Evolutionary conservation across 2,329 filamentous ascomycete genomes (phyloP).

Genomic region (Xylariaceae sp.): DNA sequence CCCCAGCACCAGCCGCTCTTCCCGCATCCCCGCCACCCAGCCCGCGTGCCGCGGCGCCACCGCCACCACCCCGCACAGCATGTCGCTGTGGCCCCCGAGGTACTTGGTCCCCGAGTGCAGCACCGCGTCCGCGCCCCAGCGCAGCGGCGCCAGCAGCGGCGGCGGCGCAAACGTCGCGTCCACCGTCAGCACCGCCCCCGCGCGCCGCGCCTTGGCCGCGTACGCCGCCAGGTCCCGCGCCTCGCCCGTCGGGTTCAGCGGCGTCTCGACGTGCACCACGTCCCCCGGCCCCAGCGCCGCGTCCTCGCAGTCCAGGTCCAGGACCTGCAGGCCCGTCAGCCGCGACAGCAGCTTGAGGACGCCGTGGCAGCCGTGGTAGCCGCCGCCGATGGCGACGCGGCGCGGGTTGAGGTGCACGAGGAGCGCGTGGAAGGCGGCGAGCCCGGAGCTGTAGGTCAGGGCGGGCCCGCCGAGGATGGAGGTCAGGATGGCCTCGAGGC

Average conservation of each 20-base stretch:
- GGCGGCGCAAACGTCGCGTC: conserved; percentile 94
- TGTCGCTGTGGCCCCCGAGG: conserved; percentile 89
- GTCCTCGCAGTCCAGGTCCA: conserved; percentile 65
- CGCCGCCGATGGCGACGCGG: conserved; percentile 74
- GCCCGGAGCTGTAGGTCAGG: conserved; percentile 78
- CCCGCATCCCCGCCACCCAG: conserved; percentile 57
- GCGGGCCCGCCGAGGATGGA: conserved; percentile 65
- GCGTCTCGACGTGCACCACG: conserved; percentile 87
- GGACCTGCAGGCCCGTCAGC: conserved; percentile 68
- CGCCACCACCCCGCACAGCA: conserved; percentile 81
- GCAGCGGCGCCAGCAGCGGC: conserved; percentile 80
- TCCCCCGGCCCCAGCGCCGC: conserved; percentile 71
- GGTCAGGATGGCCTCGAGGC: conserved; percentile 78
- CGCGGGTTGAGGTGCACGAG: conserved; percentile 80
- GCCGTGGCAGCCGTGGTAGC: conserved; percentile 93
- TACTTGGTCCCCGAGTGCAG: conserved; percentile 97
- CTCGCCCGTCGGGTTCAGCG: conserved; percentile 84
- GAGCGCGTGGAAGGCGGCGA: conserved; percentile 84
- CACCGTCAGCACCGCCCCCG: conserved; percentile 74
- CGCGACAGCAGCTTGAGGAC: conserved; percentile 71
- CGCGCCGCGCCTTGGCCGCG: conserved; percentile 65
- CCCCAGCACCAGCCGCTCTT: conserved; percentile 74
- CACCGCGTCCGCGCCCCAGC: conserved; percentile 74
- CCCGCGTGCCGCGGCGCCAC: conserved; percentile 48
- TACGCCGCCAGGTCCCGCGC: conserved; percentile 70